Evolutionary conservation across 2,329 filamentous ascomycete species (phyloP).

Genomic region (Botrytis fabae): DNA sequence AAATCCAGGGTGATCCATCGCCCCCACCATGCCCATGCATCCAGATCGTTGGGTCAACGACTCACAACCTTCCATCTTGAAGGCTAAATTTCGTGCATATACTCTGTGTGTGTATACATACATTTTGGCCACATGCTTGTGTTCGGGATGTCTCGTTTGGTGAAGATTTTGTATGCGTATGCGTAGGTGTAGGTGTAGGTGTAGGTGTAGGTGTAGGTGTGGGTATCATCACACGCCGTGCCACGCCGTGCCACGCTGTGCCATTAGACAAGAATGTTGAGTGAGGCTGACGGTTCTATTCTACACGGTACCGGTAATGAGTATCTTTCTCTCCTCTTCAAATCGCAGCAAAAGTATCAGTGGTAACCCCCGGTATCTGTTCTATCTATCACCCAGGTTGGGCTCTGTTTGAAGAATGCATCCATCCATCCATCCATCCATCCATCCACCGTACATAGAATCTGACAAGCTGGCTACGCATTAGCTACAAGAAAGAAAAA

Average conservation of each 20-base stretch:
- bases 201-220: too few relatives aligned
- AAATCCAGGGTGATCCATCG: not conserved
- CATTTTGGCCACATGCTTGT: not conserved
- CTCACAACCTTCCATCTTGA: slow-evolving; percentile 1
- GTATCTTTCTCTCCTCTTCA: not conserved
- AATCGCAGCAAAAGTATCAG: not conserved
- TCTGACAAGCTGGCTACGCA: not conserved
- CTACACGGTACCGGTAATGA: not conserved
- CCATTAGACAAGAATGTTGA: not conserved
- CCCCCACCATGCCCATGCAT: slow-evolving; percentile 12
- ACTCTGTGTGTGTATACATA: too few relatives aligned
- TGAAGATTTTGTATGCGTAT: not conserved
- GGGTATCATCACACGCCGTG: not conserved
- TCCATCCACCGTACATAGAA: not conserved
- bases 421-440: too few relatives aligned
- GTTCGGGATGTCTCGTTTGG: not conserved
- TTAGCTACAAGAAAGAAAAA: too few relatives aligned
- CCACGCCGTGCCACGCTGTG: too few relatives aligned
- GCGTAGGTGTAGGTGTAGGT: too few relatives aligned
- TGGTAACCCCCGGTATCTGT: not conserved
- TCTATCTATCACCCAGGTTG: not conserved
- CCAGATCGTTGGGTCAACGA: not conserved
- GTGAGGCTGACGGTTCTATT: not conserved
- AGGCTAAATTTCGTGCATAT: not conserved
- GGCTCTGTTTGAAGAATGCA: not conserved